phyloP scores from a whole-genome alignment of 495 filamentous ascomycete species.

The Hypoxylon cercidicola region DNA sequence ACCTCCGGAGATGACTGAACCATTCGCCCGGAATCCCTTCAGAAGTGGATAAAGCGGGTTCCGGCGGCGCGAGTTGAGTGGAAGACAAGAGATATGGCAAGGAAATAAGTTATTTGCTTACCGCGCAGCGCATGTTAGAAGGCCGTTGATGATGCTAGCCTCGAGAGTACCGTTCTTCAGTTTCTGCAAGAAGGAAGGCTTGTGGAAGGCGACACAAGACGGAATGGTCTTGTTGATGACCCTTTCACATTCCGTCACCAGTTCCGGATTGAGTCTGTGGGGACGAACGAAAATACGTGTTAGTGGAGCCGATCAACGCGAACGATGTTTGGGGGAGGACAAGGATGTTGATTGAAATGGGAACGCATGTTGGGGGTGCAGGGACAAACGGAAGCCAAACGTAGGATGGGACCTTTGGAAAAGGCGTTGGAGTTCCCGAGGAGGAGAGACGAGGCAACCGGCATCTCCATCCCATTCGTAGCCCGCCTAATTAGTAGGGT shows the following conservation, averaged over 20 bases:
- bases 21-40: constrained; percentile 44
- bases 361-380: constrained; percentile 36
- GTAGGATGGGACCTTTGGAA: constrained; percentile 22
- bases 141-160: constrained; percentile 58
- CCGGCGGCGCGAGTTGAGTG: constrained; percentile 17
- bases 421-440: constrained; percentile 42
- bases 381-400: constrained; percentile 32
- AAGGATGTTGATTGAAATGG: constrained; percentile 37
- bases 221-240: constrained; percentile 61
- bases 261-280: constrained; percentile 58
- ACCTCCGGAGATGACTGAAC: constrained; percentile 44
- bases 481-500: constrained; percentile 38
- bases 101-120: constrained; percentile 43
- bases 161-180: constrained; percentile 59
- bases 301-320: constrained; percentile 46
- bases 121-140: constrained; percentile 60
- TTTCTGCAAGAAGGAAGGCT: constrained; percentile 61
- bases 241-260: constrained; percentile 60
- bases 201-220: constrained; percentile 64
- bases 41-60: constrained; percentile 37
- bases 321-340: constrained; percentile 39
- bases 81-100: constrained; percentile 4
- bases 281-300: constrained; percentile 41
- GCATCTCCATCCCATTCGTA: constrained; percentile 33
- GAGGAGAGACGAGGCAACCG: constrained; percentile 46